Conservation (phyloP, 208 protist genomes). For the Acanthamoeba royreba region DNA sequence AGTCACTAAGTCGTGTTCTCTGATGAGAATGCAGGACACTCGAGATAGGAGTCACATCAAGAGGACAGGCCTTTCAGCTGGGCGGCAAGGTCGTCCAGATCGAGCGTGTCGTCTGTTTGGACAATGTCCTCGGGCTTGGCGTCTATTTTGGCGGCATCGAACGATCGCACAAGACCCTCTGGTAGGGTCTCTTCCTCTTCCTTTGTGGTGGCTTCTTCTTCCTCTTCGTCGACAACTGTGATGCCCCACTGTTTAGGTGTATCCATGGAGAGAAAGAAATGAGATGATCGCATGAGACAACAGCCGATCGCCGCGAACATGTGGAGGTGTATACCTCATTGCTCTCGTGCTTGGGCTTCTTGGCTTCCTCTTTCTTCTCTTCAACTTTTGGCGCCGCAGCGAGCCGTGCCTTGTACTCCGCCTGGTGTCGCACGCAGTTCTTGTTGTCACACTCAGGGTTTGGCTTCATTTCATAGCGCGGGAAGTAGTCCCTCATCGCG, state of each 20-base stretch:
- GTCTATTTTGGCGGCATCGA: not conserved
- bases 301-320: not conserved
- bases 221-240: slow-evolving; percentile 17
- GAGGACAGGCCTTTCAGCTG: slow-evolving; percentile 18
- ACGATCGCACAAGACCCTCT: not conserved
- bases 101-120: not conserved
- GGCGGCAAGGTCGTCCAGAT: slow-evolving; percentile 21
- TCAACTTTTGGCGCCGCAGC: not conserved
- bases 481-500: slow-evolving; percentile 93
- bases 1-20: not conserved
- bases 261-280: not conserved
- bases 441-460: slow-evolving; percentile 75
- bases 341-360: not conserved
- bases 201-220: not conserved
- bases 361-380: not conserved
- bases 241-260: not conserved
- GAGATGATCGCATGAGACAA: not conserved
- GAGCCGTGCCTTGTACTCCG: not conserved
- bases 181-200: not conserved
- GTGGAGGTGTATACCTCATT: not conserved
- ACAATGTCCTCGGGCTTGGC: slow-evolving; percentile 2
- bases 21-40: not conserved
- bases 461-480: slow-evolving; percentile 85
- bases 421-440: not conserved
- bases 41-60: not conserved